A percentile compares a stretch with the other conserved stretches of the same genome.
Evolutionary conservation across 768 basidiomycete species (phyloP).

Genomic region (Suillus americanus): DNA sequence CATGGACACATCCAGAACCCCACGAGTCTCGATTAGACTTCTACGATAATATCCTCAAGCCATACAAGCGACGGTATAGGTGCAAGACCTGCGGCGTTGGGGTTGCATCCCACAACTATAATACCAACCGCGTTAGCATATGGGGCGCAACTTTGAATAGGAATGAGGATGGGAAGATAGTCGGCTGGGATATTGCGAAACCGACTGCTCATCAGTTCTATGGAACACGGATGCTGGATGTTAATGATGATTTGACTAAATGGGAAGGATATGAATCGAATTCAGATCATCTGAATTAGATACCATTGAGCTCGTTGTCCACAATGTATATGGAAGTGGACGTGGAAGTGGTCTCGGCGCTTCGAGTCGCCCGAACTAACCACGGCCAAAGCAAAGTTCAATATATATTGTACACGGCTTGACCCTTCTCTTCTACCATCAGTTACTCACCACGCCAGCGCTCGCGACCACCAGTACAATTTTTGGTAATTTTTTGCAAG

Average conservation of each 20-base stretch:
- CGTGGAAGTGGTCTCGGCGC: neutral
- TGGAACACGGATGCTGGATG: constrained; percentile 56
- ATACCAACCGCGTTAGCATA: constrained; percentile 49
- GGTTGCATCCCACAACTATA: constrained; percentile 53
- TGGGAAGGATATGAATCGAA: constrained; percentile 63
- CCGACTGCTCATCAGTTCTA: constrained; percentile 69
- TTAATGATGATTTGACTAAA: constrained; percentile 56
- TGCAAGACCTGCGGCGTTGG: constrained; percentile 61
- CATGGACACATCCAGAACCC: constrained; percentile 49
- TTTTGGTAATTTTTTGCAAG: neutral
- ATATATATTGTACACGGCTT: neutral
- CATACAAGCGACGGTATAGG: constrained; percentile 60
- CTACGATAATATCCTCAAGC: constrained; percentile 49
- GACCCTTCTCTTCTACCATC: neutral
- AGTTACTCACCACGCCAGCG: neutral
- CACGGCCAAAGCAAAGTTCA: neutral
- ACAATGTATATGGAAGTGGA: neutral
- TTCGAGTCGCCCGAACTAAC: neutral
- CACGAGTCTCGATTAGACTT: constrained; percentile 39
- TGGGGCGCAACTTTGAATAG: constrained; percentile 60
- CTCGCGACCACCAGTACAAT: neutral
- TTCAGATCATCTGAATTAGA: constrained; percentile 36
- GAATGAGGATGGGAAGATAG: constrained; percentile 48
- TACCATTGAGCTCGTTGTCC: neutral
- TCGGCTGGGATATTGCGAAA: constrained; percentile 52